Evolutionary conservation across 306 rosid species (phyloP).

Genomic region (Trifolium dubium): DNA sequence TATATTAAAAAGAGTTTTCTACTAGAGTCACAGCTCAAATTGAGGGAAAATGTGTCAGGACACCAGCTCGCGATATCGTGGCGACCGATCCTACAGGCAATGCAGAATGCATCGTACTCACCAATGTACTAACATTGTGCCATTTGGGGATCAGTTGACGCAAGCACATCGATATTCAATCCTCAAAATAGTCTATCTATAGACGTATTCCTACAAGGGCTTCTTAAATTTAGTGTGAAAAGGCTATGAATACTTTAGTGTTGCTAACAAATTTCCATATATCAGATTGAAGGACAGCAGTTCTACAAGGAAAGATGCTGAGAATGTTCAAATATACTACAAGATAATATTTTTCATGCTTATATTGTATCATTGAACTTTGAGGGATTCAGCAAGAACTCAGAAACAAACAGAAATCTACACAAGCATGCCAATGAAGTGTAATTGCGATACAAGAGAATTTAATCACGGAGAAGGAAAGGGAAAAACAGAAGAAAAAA

Average conservation of each 20-base stretch:
- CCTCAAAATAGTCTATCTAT: constrained; percentile 14
- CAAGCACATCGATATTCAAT: constrained; percentile 19
- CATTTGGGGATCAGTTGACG: constrained; percentile 33
- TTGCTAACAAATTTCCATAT: not conserved
- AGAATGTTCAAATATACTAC: constrained; percentile 25
- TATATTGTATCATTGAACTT: constrained; percentile 31
- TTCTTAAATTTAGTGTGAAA: constrained; percentile 1
- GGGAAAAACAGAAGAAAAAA: not conserved
- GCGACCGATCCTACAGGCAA: no score
- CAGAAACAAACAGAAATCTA: constrained; percentile 27
- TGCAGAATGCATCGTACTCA: not conserved
- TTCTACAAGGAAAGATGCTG: constrained; percentile 30
- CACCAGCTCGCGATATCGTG: not conserved
- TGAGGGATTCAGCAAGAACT: constrained; percentile 16
- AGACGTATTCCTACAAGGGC: not conserved
- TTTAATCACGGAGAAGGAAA: constrained; percentile 28
- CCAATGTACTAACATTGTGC: not conserved
- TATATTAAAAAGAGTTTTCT: not conserved
- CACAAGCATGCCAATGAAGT: constrained; percentile 20
- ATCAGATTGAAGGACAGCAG: constrained; percentile 23
- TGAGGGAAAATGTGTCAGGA: not conserved
- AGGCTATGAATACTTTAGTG: not conserved
- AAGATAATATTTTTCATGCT: constrained; percentile 26
- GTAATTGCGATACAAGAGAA: constrained; percentile 18
- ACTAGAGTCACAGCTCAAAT: not conserved